Evolutionary conservation across 441 rosid species (phyloP).

Genomic region (Jatropha multifida): DNA sequence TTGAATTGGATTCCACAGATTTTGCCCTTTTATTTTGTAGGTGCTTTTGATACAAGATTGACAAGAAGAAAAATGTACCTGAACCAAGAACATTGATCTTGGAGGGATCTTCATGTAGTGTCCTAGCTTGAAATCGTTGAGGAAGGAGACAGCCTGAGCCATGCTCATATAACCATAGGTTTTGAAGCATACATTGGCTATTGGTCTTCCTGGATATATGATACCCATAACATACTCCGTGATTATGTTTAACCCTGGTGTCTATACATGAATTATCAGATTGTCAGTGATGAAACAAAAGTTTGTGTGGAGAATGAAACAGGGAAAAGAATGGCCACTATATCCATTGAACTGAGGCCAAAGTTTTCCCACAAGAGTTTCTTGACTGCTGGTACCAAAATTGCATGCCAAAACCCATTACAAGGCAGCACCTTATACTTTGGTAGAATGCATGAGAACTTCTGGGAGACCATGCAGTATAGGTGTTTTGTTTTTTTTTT

Average conservation of each 20-base stretch:
- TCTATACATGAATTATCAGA: conserved; percentile 34
- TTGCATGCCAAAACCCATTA: too few relatives aligned
- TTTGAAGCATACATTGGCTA: conserved; percentile 91
- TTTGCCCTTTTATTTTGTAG: neutral
- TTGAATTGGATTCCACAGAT: neutral
- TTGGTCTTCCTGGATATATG: conserved; percentile 73
- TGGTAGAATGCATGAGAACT: too few relatives aligned
- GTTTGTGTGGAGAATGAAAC: neutral
- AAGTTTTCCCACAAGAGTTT: too few relatives aligned
- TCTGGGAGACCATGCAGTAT: neutral
- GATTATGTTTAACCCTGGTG: conserved; percentile 73
- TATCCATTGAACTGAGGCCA: neutral
- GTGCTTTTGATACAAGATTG: neutral
- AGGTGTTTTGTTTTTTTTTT: neutral
- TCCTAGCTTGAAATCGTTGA: conserved; percentile 83
- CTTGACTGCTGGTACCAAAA: too few relatives aligned
- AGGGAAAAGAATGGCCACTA: too few relatives aligned
- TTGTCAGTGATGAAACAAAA: neutral
- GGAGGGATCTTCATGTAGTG: conserved; percentile 98
- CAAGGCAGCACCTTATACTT: too few relatives aligned
- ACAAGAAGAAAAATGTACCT: conserved; percentile 33
- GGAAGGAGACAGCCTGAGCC: conserved; percentile 81
- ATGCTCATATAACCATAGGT: conserved; percentile 79
- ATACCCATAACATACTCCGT: conserved; percentile 87
- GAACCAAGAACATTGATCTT: conserved; percentile 86